Base-by-base conservation (phyloP, 2,329 filamentous ascomycete species). In the Venturia pyrina region DNA sequence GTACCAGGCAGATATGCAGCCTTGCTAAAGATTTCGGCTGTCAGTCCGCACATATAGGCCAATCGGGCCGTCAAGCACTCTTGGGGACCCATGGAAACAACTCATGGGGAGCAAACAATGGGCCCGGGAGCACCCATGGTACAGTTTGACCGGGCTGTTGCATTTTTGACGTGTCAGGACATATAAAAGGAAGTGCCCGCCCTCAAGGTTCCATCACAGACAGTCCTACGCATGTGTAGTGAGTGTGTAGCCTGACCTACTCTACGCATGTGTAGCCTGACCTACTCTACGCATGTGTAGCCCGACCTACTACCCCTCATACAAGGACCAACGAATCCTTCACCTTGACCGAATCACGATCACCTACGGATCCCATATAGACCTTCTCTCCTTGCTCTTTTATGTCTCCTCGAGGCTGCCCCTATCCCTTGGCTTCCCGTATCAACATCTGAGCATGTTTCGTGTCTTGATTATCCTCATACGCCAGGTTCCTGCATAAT, bases 161-260 rank as follows among this genome's bases (percentile, higher is more conserved):
- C 53, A 59, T 59, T 37, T 10, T 59, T n/a, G 32, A 59, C 32
- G 53, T 59, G 53, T 37, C 53, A 59, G 32, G 53, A 56, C 50
- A 56, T 56, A 56, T 56, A 53, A 57, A 15, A 34, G 34, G 28
- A 28, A 28, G 13, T 57, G 50, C 13, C 50, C 50, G 50, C 50
- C 50, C 50, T n/a, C n/a, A n/a, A n/a, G n/a, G n/a, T n/a, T n/a
- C n/a, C n/a, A n/a, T n/a, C n/a, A n/a, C n/a, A n/a, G n/a, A n/a
- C n/a, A n/a, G n/a, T n/a, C n/a, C n/a, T n/a, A 5, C 21, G 10
- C 28, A 34, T 53, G 50, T 59, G 53, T 59, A 59, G 53, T n/a
- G n/a, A n/a, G n/a, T n/a, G n/a, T n/a, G n/a, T n/a, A n/a, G n/a
- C n/a, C n/a, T n/a, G n/a, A n/a, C n/a, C n/a, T n/a, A n/a, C n/a